These are phyloP conservation scores for Oldenlandia corymbosa DNA, from an alignment of 257 asterid species.

Conservation along the genomic window DNA sequence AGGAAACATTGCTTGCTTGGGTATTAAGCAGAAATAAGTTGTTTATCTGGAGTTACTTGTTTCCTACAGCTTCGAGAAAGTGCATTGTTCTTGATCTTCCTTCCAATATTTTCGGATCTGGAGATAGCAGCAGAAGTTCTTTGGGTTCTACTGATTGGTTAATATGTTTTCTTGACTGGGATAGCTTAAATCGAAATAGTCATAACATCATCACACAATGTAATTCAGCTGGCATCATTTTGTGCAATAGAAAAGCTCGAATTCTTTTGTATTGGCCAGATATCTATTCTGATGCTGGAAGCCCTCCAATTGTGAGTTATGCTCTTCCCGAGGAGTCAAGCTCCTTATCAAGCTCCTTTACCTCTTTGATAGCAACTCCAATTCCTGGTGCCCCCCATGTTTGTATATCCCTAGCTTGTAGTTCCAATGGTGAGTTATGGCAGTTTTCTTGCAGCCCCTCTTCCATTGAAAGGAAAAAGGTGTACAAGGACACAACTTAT, in stretches of 20 bases:
- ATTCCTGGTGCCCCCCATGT: slow-evolving; percentile 34
- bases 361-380: slow-evolving; percentile 74
- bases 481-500: slow-evolving; percentile 27
- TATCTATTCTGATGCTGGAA: slow-evolving; percentile 40
- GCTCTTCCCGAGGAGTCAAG: slow-evolving; percentile 39
- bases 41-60: slow-evolving; percentile 74
- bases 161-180: slow-evolving; percentile 65
- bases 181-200: slow-evolving; percentile 34
- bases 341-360: slow-evolving; percentile 36
- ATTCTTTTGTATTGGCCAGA: slow-evolving; percentile 73
- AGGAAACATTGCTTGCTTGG: slow-evolving; percentile 78
- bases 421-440: slow-evolving; percentile 78
- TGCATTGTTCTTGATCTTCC: slow-evolving; percentile 66
- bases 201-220: slow-evolving; percentile 30
- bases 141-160: slow-evolving; percentile 56
- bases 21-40: slow-evolving; percentile 53
- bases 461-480: slow-evolving; percentile 44
- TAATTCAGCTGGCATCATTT: slow-evolving; percentile 64
- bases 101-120: slow-evolving; percentile 34
- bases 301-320: slow-evolving; percentile 43
- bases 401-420: slow-evolving; percentile 70
- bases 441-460: slow-evolving; percentile 53
- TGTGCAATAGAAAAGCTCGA: slow-evolving; percentile 53
- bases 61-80: slow-evolving; percentile 52
- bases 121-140: slow-evolving; percentile 31